A percentile compares a stretch with the other conserved stretches of the same genome.
These are phyloP conservation scores for Dioscorea cayenensis DNA, from an alignment of 116 monocot species.

Conservation along the genomic window DNA sequence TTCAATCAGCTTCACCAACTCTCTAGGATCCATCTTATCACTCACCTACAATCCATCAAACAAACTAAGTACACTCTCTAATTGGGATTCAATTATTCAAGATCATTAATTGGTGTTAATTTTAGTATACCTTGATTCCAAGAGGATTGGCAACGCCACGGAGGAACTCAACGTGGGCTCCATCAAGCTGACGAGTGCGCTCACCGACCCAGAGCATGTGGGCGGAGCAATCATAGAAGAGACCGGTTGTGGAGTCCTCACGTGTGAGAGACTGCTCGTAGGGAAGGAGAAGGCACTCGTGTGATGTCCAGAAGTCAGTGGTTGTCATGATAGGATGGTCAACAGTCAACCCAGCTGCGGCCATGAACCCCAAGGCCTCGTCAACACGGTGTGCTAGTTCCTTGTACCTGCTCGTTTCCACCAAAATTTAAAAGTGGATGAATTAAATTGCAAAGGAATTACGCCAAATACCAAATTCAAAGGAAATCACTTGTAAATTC, in stretches of 20 bases:
- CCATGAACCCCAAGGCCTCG: constrained; percentile 88
- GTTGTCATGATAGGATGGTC: constrained; percentile 91
- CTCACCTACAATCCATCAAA: constrained; percentile 42
- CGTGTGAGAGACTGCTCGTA: constrained; percentile 84
- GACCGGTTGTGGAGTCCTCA: constrained; percentile 69
- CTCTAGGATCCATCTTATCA: constrained; percentile 80
- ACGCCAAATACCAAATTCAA: no score
- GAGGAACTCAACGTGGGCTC: constrained; percentile 51
- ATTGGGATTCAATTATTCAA: no score
- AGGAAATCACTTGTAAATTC: no score
- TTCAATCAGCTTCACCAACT: constrained; percentile 79
- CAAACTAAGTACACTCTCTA: no score
- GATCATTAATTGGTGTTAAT: no score
- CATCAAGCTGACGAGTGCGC: constrained; percentile 45
- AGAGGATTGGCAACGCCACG: constrained; percentile 47
- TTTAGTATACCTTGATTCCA: constrained; percentile 46
- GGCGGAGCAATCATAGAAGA: constrained; percentile 75
- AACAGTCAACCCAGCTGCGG: constrained; percentile 70
- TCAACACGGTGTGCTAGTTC: constrained; percentile 82
- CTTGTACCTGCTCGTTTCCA: constrained; percentile 38
- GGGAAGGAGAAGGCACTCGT: constrained; percentile 87
- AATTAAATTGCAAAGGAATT: no score
- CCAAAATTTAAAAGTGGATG: no score
- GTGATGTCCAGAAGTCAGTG: constrained; percentile 89
- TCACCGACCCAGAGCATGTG: constrained; percentile 50